Evolutionary conservation across 2,329 filamentous ascomycete species (phyloP).

Genomic region (Ambrosiella beaveri): DNA sequence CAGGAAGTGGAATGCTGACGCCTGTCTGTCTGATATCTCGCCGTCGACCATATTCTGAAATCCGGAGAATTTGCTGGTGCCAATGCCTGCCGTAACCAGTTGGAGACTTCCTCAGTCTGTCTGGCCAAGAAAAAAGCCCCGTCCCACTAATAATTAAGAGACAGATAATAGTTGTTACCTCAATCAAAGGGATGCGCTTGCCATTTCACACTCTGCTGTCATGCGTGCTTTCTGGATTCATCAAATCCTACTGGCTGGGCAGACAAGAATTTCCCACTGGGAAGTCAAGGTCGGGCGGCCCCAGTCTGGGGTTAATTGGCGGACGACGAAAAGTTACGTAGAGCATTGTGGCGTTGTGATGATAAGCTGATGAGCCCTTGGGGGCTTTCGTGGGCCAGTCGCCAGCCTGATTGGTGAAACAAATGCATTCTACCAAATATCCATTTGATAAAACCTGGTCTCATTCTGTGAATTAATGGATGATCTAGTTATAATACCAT

Average conservation of each 20-base stretch:
- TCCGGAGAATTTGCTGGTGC: neutral
- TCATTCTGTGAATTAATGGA: neutral
- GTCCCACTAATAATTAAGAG: too few species aligned
- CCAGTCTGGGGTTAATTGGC: neutral
- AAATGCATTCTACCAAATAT: neutral
- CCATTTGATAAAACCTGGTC: neutral
- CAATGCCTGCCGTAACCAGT: neutral
- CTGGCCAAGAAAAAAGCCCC: too few species aligned
- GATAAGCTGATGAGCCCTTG: neutral
- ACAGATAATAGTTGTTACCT: neutral
- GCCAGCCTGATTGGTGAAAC: neutral
- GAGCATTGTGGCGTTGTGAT: neutral
- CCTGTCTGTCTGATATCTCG: too few species aligned
- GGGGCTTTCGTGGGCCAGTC: neutral
- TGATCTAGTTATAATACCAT: neutral
- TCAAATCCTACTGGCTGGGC: neutral
- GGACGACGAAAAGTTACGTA: neutral
- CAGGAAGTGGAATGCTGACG: neutral
- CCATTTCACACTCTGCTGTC: neutral
- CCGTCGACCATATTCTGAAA: neutral
- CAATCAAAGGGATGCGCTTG: neutral
- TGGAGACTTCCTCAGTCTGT: neutral
- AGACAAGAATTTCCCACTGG: neutral
- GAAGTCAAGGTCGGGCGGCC: neutral
- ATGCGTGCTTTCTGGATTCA: neutral